phyloP scores from a whole-genome alignment of 805 yeast species.

The Candida namnaoensis region DNA sequence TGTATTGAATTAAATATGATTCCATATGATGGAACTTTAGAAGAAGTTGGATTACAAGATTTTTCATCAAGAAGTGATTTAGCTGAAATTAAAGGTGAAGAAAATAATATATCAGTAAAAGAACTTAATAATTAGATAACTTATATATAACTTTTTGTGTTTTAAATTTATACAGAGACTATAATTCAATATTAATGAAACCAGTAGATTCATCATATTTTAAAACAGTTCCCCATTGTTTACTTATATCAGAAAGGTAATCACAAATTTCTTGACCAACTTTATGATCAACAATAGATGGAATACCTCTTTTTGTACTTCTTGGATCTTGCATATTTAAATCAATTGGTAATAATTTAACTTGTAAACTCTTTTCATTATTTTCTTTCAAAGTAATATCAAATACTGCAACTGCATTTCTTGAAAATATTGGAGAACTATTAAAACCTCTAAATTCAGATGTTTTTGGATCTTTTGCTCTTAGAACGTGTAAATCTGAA shows the following conservation, averaged over 20 bases:
- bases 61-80: no score
- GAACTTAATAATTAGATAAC: no score
- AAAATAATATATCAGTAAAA: no score
- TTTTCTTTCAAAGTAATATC: constrained; percentile 10
- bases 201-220: constrained; percentile 13
- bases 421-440: constrained; percentile 16
- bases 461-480: constrained; percentile 15
- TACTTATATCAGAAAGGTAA: constrained; percentile 15
- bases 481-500: constrained; percentile 17
- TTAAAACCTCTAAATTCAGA: constrained; percentile 19
- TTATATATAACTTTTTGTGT: no score
- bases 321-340: constrained; percentile 15
- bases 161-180: no score
- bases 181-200: not conserved
- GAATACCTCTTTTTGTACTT: constrained; percentile 18
- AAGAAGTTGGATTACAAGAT: no score
- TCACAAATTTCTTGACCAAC: constrained; percentile 16
- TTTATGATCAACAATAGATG: constrained; percentile 14
- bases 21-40: not conserved
- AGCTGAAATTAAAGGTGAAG: no score
- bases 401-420: constrained; percentile 17
- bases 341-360: constrained; percentile 18
- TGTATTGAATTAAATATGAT: constrained; percentile 8
- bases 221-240: constrained; percentile 16
- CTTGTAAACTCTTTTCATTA: constrained; percentile 5